Evolutionary conservation across 257 asterid genomes (phyloP).

Genomic region (Solanum habrochaites): DNA sequence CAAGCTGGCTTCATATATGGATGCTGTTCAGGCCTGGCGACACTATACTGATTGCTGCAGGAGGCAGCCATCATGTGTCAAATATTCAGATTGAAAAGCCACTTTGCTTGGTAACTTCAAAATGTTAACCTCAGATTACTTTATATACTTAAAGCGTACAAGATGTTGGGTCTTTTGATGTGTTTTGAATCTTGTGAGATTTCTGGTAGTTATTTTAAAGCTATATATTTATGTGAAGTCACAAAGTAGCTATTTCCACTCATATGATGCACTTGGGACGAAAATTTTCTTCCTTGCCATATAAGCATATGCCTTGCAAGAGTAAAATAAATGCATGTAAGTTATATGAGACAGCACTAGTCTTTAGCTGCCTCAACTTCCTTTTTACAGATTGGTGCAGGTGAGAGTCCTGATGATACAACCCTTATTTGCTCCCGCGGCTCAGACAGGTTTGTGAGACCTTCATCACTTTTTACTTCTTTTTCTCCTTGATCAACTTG

Average conservation of each 20-base stretch:
- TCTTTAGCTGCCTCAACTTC: constrained; percentile 12
- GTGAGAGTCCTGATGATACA: constrained; percentile 89
- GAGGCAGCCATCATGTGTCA: constrained; percentile 74
- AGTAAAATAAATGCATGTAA: neutral
- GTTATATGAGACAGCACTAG: neutral
- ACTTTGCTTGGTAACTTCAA: constrained; percentile 69
- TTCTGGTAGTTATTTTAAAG: neutral
- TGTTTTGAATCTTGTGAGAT: neutral
- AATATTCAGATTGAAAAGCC: constrained; percentile 86
- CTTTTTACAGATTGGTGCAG: constrained; percentile 72
- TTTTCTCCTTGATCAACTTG: neutral
- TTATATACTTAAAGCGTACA: neutral
- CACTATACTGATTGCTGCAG: constrained; percentile 85
- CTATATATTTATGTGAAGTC: neutral
- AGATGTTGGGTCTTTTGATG: neutral
- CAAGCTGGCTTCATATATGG: constrained; percentile 1
- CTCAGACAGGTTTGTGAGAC: constrained; percentile 70
- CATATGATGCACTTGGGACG: neutral
- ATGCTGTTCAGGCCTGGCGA: constrained; percentile 80
- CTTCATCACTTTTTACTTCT: neutral
- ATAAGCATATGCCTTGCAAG: neutral
- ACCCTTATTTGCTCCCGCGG: constrained; percentile 76
- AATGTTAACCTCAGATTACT: neutral
- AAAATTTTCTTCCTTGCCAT: neutral
- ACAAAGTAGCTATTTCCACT: neutral